Evolutionary conservation across 2,329 filamentous ascomycete genomes (phyloP).

Genomic region (Metarhizium brunneum): DNA sequence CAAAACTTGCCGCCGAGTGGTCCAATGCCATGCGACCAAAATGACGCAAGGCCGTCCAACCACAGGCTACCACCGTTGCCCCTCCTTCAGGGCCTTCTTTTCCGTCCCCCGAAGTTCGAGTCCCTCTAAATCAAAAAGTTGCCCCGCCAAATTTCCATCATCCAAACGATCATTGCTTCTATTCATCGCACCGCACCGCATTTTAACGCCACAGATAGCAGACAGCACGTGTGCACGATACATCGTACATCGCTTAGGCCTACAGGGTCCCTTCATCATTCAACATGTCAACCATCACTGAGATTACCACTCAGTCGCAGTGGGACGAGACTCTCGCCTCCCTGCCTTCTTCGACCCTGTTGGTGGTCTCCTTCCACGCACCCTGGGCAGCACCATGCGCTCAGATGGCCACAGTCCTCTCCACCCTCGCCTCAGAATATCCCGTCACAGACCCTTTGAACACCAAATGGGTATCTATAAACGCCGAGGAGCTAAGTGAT

Average conservation of each 20-base stretch:
- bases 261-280: neutral
- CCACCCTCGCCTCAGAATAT: slow-evolving; percentile 80
- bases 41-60: slow-evolving; percentile 14
- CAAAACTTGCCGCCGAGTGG: neutral
- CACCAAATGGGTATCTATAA: slow-evolving; percentile 80
- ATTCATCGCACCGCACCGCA: slow-evolving; percentile 2
- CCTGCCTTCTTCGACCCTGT: slow-evolving; percentile 59
- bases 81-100: neutral
- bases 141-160: slow-evolving; percentile 9
- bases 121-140: slow-evolving; percentile 5
- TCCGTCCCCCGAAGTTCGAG: slow-evolving; percentile 5
- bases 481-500: slow-evolving; percentile 90
- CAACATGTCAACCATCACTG: slow-evolving; percentile 65
- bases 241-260: neutral
- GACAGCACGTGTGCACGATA: neutral
- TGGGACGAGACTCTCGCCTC: slow-evolving; percentile 62
- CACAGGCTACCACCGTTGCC: neutral
- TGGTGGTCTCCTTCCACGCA: slow-evolving; percentile 89
- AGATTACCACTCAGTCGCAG: slow-evolving; percentile 63
- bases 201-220: neutral
- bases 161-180: slow-evolving; percentile 2
- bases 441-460: slow-evolving; percentile 54
- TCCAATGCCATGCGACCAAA: slow-evolving; percentile 6
- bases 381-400: slow-evolving; percentile 94
- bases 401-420: slow-evolving; percentile 83